Percentiles rank a stretch among this genome's conserved stretches.
phyloP scores from a whole-genome alignment of 2,329 filamentous ascomycete genomes.

The Apiospora aurea region DNA sequence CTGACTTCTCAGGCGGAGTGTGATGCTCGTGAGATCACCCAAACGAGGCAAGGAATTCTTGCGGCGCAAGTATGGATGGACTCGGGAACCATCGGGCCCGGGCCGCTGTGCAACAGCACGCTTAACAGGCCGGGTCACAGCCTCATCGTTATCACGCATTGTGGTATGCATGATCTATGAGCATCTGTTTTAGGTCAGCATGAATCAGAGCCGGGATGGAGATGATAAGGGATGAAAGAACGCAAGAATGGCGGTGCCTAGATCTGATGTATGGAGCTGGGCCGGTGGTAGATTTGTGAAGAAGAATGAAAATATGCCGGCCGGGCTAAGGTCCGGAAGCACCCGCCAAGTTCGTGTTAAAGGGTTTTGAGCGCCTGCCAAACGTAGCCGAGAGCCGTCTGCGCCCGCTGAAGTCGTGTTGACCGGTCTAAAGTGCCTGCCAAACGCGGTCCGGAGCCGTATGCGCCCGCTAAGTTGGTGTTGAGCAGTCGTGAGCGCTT shows the following conservation, averaged over 20 bases:
- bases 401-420: not conserved
- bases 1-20: not conserved
- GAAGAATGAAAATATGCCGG: not conserved
- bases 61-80: not conserved
- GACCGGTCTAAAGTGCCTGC: too few species aligned
- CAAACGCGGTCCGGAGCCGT: not conserved
- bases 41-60: conserved; percentile 18
- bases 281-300: not conserved
- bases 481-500: too few species aligned
- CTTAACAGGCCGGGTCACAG: not conserved
- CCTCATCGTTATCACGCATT: not conserved
- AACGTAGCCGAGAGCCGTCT: not conserved
- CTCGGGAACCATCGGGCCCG: conserved; percentile 7
- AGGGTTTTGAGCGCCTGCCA: too few species aligned
- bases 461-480: not conserved
- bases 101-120: not conserved
- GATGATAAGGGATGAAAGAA: not conserved
- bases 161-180: not conserved
- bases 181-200: not conserved
- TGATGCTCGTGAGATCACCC: conserved; percentile 14
- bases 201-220: not conserved
- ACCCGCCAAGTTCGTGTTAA: not conserved
- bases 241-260: not conserved
- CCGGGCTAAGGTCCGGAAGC: not conserved
- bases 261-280: not conserved